Percentiles rank a stretch among this genome's conserved stretches.
phyloP scores from a whole-genome alignment of 2,329 filamentous ascomycete genomes.

The Sporothrix variecibatus region DNA sequence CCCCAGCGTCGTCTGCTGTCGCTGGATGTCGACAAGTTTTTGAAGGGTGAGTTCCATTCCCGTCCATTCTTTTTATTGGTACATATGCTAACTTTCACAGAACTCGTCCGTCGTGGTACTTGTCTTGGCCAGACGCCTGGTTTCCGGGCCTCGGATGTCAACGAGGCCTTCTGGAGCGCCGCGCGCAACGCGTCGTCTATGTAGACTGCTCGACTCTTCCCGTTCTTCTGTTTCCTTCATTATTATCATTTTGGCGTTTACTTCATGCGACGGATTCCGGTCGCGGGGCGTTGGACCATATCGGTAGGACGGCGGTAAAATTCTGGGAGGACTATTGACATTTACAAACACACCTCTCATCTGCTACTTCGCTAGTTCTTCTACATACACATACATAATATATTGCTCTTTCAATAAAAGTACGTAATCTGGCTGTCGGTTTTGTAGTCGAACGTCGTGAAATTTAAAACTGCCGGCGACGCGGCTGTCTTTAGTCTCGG shows the following conservation, averaged over 20 bases:
- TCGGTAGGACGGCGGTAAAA: not conserved
- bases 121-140: slow-evolving; percentile 40
- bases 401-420: not conserved
- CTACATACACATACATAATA: not conserved
- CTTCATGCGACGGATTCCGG: not conserved
- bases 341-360: not conserved
- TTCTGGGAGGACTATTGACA: not conserved
- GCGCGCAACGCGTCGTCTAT: not conserved
- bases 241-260: not conserved
- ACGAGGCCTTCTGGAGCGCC: slow-evolving; percentile 34
- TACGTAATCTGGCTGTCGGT: not conserved
- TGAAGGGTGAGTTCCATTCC: slow-evolving; percentile 35
- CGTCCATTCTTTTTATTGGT: no score
- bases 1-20: slow-evolving; percentile 12
- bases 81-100: slow-evolving; percentile 30
- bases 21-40: slow-evolving; percentile 36
- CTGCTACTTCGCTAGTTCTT: not conserved
- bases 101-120: slow-evolving; percentile 34
- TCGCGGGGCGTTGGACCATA: not conserved
- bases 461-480: not conserved
- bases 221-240: not conserved
- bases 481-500: not conserved
- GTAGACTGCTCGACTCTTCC: not conserved
- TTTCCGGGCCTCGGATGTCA: slow-evolving; percentile 36
- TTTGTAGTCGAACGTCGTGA: no score